Evolutionary conservation across 2,329 filamentous ascomycete genomes (phyloP).

Genomic region (Aspergillus sp.): DNA sequence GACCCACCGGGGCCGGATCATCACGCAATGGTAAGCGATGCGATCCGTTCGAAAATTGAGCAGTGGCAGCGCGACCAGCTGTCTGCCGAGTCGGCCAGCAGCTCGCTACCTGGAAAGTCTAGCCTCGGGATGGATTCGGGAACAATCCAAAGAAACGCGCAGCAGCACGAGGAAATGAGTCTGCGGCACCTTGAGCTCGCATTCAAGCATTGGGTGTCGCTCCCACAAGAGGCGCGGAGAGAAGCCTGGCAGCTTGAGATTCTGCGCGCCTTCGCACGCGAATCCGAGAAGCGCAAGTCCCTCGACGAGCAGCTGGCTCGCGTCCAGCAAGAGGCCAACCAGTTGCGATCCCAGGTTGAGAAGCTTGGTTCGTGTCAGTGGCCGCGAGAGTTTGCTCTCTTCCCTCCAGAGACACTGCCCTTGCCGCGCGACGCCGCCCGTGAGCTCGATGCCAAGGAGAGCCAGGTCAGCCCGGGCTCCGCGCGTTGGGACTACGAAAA

Average conservation of each 20-base stretch:
- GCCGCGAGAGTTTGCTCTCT: constrained; percentile 50
- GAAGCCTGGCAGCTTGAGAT: constrained; percentile 50
- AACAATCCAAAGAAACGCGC: constrained; percentile 50
- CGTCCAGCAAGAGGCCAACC: constrained; percentile 49
- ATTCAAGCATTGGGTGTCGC: constrained; percentile 71
- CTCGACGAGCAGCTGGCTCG: constrained; percentile 45
- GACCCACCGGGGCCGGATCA: constrained; percentile 72
- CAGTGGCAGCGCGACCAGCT: constrained; percentile 59
- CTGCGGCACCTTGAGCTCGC: constrained; percentile 74
- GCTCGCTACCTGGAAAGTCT: constrained; percentile 46
- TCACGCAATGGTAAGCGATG: constrained; percentile 67
- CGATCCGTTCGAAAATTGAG: constrained; percentile 67
- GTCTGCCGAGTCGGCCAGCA: constrained; percentile 29
- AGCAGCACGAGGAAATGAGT: constrained; percentile 66
- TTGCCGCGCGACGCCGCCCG: constrained; percentile 39
- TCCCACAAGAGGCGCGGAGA: constrained; percentile 56
- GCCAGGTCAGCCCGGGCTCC: constrained; percentile 35
- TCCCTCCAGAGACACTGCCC: constrained; percentile 46
- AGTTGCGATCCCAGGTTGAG: constrained; percentile 50
- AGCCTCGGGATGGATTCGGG: constrained; percentile 32
- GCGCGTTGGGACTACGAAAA: constrained; percentile 50
- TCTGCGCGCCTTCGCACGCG: constrained; percentile 47
- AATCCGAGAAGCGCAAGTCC: constrained; percentile 45
- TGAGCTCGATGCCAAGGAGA: constrained; percentile 38
- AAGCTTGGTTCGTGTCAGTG: constrained; percentile 48